A percentile compares a stretch with the other conserved stretches of the same genome.
Conservation (phyloP, 169 alveolate genomes). For the Plasmodium gaboni region DNA sequence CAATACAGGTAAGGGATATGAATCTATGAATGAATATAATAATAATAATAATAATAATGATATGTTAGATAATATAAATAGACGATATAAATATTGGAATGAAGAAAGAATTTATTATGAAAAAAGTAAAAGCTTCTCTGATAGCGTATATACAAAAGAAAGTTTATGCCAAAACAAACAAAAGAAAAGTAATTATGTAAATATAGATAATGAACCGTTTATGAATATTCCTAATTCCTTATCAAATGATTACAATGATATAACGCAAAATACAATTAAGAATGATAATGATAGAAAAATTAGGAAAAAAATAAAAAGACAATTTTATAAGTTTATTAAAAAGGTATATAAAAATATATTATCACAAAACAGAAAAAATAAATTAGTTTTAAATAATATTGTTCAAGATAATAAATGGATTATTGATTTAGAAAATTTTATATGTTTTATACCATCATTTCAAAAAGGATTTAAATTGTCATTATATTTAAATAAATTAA, state of each 20-base stretch:
- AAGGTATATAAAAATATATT: conserved; percentile 34
- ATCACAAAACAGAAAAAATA: conserved; percentile 19
- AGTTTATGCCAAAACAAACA: not conserved
- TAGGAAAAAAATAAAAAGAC: conserved; percentile 22
- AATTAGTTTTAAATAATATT: conserved; percentile 29
- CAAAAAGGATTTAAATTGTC: conserved; percentile 53
- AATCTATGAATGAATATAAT: no score
- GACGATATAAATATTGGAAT: no score
- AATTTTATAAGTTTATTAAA: conserved; percentile 46
- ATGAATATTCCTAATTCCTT: not conserved
- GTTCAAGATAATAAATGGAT: conserved; percentile 45
- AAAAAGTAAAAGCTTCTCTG: conserved; percentile 26
- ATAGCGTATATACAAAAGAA: conserved; percentile 34
- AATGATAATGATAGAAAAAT: conserved; percentile 8
- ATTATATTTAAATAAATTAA: conserved; percentile 38
- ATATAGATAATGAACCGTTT: no score
- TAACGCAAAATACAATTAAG: not conserved
- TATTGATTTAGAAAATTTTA: conserved; percentile 34
- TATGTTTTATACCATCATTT: conserved; percentile 32
- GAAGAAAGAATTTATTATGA: conserved; percentile 5
- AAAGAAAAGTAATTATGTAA: conserved; percentile 2
- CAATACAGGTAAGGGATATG: no score
- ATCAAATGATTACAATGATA: not conserved
- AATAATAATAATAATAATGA: no score
- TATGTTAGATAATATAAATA: no score